A percentile compares a stretch with the other conserved stretches of the same genome.
Evolutionary conservation across 768 basidiomycete species (phyloP).

Genomic region (Mycena capillaripes): DNA sequence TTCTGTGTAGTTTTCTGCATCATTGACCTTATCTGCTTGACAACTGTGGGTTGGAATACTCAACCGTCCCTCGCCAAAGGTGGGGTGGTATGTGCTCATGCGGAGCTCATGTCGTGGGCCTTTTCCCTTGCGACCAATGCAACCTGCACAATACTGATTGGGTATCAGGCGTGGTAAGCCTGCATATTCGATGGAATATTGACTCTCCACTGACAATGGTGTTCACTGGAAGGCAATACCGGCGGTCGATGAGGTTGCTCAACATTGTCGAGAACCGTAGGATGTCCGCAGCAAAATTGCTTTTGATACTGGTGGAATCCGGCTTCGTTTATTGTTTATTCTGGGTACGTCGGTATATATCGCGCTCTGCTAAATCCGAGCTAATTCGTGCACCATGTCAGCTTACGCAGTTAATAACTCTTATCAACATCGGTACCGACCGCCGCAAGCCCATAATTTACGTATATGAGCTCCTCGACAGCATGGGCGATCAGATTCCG

Average conservation of each 20-base stretch:
- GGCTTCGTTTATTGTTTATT: conserved; percentile 38
- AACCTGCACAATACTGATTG: conserved; percentile 29
- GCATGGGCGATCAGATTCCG: conserved; percentile 30
- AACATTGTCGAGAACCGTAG: background rate
- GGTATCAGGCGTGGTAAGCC: conserved; percentile 29
- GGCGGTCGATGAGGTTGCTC: conserved; percentile 5
- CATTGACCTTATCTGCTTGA: conserved; percentile 29
- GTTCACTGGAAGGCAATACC: conserved; percentile 14
- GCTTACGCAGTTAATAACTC: conserved; percentile 29
- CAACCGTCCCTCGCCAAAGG: conserved; percentile 12
- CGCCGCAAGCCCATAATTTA: background rate
- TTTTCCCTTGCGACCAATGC: conserved; percentile 32
- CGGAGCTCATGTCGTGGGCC: conserved; percentile 33
- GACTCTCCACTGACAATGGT: background rate
- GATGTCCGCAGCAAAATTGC: conserved; percentile 17
- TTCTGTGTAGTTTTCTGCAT: conserved; percentile 17
- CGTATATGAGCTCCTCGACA: conserved; percentile 6
- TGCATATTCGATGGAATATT: background rate
- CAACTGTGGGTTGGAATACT: background rate
- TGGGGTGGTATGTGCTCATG: conserved; percentile 6
- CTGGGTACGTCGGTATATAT: conserved; percentile 24
- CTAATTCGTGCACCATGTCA: background rate
- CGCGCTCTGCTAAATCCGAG: background rate
- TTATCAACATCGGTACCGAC: conserved; percentile 8
- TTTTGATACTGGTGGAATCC: conserved; percentile 35